Conservation (phyloP, 352 stramenopile species). For the Pilasporangium apinafurcum region DNA sequence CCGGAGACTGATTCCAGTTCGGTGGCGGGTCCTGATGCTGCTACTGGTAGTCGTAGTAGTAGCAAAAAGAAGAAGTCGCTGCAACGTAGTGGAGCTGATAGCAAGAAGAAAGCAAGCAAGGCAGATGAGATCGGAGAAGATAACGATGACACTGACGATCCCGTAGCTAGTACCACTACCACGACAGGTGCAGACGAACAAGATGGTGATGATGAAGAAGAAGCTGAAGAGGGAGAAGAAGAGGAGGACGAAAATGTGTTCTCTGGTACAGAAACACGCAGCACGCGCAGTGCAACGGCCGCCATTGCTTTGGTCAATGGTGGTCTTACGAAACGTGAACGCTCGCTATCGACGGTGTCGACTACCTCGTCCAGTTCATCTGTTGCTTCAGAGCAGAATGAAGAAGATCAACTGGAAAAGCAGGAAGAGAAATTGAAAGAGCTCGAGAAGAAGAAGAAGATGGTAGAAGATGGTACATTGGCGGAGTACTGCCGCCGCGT, state of each 20-base stretch:
- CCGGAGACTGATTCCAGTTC: constrained; percentile 57
- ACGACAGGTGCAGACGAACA: constrained; percentile 5
- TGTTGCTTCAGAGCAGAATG: constrained; percentile 33
- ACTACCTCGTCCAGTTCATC: constrained; percentile 56
- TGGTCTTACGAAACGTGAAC: constrained; percentile 22
- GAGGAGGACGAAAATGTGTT: constrained; percentile 15
- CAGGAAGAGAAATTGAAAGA: constrained; percentile 60
- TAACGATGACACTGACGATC: not conserved
- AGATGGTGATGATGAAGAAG: constrained; percentile 17
- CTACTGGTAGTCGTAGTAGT: constrained; percentile 14
- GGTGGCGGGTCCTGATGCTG: constrained; percentile 9
- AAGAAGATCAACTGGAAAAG: constrained; percentile 20
- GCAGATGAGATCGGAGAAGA: not conserved
- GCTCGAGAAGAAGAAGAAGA: constrained; percentile 78
- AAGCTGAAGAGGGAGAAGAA: constrained; percentile 18
- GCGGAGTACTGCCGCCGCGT: constrained; percentile 79
- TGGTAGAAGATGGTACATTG: constrained; percentile 79
- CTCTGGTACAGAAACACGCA: constrained; percentile 8
- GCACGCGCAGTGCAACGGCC: not conserved
- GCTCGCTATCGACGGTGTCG: constrained; percentile 63
- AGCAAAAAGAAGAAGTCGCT: constrained; percentile 7
- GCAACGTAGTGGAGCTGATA: constrained; percentile 14
- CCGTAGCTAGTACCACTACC: too few relatives aligned
- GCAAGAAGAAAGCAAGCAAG: constrained; percentile 4
- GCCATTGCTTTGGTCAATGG: too few relatives aligned